Percentiles rank a stretch among this genome's conserved stretches.
These are phyloP conservation scores for Volutella citrinella DNA, from an alignment of 2,329 filamentous ascomycete genomes.

Conservation along the genomic window DNA sequence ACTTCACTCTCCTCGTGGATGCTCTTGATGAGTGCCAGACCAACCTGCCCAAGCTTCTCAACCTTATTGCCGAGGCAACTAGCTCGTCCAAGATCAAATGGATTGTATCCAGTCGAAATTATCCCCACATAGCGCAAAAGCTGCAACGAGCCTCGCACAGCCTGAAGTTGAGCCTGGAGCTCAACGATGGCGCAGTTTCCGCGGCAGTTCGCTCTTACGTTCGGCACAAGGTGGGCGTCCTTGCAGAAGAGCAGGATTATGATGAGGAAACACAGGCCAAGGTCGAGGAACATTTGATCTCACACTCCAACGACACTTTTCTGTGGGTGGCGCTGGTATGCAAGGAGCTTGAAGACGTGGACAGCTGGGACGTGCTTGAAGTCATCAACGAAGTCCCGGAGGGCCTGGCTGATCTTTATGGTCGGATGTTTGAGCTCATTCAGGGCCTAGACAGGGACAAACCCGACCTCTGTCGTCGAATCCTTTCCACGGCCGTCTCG, in stretches of 20 bases:
- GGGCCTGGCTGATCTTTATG: constrained; percentile 35
- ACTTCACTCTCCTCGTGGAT: constrained; percentile 39
- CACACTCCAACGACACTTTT: constrained; percentile 35
- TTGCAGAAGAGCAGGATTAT: constrained; percentile 19
- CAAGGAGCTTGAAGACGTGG: constrained; percentile 11
- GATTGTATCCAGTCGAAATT: constrained; percentile 44
- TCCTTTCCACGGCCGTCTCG: no score
- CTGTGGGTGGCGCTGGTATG: constrained; percentile 24
- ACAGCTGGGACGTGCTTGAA: constrained; percentile 9
- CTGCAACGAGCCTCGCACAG: constrained; percentile 20
- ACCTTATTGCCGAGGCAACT: constrained; percentile 11
- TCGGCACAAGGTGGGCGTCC: constrained; percentile 25
- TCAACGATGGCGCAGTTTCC: constrained; percentile 33
- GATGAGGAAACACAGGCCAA: constrained; percentile 2
- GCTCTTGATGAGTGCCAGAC: constrained; percentile 43
- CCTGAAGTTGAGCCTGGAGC: constrained; percentile 32
- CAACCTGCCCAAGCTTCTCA: constrained; percentile 29
- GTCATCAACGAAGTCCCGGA: constrained; percentile 27
- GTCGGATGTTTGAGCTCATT: constrained; percentile 38
- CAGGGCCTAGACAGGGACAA: no score
- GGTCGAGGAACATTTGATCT: constrained; percentile 15
- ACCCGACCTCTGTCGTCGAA: no score
- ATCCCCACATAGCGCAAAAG: constrained; percentile 27
- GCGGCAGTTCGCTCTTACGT: constrained; percentile 38
- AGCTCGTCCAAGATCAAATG: constrained; percentile 33